Evolutionary conservation across 2,329 filamentous ascomycete genomes (phyloP), one percentile per base, ranked within the genome.

Genomic region (Calonectria montana): DNA sequence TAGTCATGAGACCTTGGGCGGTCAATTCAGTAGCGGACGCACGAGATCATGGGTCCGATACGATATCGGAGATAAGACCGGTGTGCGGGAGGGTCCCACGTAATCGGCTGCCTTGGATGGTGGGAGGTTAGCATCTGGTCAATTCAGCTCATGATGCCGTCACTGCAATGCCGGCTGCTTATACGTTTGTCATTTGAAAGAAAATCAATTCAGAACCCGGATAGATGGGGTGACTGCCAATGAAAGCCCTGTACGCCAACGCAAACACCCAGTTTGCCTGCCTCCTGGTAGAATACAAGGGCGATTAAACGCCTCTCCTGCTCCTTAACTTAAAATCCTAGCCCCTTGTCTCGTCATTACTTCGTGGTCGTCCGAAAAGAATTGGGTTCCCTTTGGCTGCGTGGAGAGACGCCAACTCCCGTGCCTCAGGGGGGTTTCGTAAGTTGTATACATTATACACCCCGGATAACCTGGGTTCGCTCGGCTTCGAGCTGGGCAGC

Each of bases 381-480:
- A 27, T 37, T 9, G 18, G 39, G 16, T 43, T 61, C 31, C 63
- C 48, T 53, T 37, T 68, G 63, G 65, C 59, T 29, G 57, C 65
- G 57, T 48, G 69, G 68, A 74, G 73, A 69, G 77, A 79, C 77
- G 76, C 66, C 76, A 27, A 12, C 73, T 74, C 71, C 76, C 21
- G 67, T 45, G 50, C 67, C 55, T 61, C 15, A 13, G 55, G 53
- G 29, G 23, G 37, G 39, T 39, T 37, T 57, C 57, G 31, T 66
- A 21, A 31, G 10, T 29, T 70, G 31, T 59, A n/a, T 59, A 12
- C 39, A 47, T 85, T 90, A 98, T 83, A 97, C 93, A 74, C 96
- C 96, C 86, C 94, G 96, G 86, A 98, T 97, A 79, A 97, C 95
- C 75, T 96, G 93, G 57, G 97, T 99, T 81, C 96, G 90, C 89